Evolutionary conservation across 441 rosid species (phyloP).

Genomic region (Pelargonium fulgidum): DNA sequence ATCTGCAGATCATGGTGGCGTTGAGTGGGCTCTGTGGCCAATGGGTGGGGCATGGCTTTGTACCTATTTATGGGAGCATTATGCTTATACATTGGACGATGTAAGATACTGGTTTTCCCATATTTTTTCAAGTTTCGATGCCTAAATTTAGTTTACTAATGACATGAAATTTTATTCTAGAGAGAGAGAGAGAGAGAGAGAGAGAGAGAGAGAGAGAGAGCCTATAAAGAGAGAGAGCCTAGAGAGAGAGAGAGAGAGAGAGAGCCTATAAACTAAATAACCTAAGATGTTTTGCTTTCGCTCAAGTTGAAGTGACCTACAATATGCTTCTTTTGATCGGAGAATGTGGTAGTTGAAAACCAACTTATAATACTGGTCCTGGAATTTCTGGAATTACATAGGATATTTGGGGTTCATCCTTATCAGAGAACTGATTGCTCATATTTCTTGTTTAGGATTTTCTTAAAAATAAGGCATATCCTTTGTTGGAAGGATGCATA

Average conservation of each 20-base stretch:
- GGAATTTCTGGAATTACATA: no score
- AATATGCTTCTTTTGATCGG: no score
- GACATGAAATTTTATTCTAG: not conserved
- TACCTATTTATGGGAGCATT: slow-evolving; percentile 70
- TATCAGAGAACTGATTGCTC: slow-evolving; percentile 11
- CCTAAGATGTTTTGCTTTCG: no score
- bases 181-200: no score
- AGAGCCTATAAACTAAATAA: no score
- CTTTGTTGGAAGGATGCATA: slow-evolving; percentile 80
- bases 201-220: no score
- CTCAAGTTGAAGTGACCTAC: no score
- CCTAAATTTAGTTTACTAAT: not conserved
- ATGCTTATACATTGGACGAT: slow-evolving; percentile 55
- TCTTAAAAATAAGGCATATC: slow-evolving; percentile 61
- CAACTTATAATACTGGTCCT: no score
- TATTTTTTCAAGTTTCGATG: not conserved
- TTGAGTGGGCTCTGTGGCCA: slow-evolving; percentile 68
- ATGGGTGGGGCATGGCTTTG: slow-evolving; percentile 85
- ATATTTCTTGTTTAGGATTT: slow-evolving; percentile 49
- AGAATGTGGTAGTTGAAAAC: no score
- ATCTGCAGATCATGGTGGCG: slow-evolving; percentile 56
- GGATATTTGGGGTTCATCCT: not conserved
- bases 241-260: no score
- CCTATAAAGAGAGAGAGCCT: no score
- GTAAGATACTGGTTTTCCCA: slow-evolving; percentile 23